A percentile compares a stretch with the other conserved stretches of the same genome.
Evolutionary conservation across 352 stramenopile species (phyloP).

Genomic region (Peronosclerospora sorghi): DNA sequence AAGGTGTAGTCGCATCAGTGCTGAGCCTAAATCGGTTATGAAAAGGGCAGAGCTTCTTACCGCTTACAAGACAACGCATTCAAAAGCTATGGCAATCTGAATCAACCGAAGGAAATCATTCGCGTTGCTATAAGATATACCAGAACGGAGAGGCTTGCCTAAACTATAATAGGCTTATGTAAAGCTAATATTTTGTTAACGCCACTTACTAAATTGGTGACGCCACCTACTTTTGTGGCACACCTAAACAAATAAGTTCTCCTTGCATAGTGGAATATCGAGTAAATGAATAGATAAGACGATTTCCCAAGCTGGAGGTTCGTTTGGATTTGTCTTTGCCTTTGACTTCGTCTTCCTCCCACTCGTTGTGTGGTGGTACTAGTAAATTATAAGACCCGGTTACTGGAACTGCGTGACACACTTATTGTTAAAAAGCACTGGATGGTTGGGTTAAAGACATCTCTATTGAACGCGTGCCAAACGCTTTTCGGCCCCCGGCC

Average conservation of each 20-base stretch:
- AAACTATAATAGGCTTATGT: conserved; percentile 5
- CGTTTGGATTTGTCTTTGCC: conserved; percentile 49
- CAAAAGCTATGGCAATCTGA: conserved; percentile 55
- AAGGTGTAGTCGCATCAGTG: conserved; percentile 64
- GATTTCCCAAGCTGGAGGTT: conserved; percentile 59
- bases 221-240: conserved; percentile 76
- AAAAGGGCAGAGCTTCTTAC: conserved; percentile 57
- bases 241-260: too few species aligned
- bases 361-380: conserved; percentile 71
- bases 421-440: too few species aligned
- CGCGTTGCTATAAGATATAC: conserved; percentile 64
- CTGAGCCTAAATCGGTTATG: conserved; percentile 48
- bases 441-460: too few species aligned
- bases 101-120: conserved; percentile 58
- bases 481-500: too few species aligned
- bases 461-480: too few species aligned
- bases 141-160: conserved; percentile 64
- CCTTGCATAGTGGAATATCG: too few species aligned
- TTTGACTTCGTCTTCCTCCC: conserved; percentile 71
- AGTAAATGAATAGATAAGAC: conserved; percentile 50
- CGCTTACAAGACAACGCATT: conserved; percentile 69
- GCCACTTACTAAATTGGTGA: too few species aligned
- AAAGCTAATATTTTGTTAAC: conserved; percentile 11
- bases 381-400: conserved; percentile 49
- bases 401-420: conserved; percentile 57